phyloP scores from a whole-genome alignment of 2,329 filamentous ascomycete genomes.

The Penicillium sp. region DNA sequence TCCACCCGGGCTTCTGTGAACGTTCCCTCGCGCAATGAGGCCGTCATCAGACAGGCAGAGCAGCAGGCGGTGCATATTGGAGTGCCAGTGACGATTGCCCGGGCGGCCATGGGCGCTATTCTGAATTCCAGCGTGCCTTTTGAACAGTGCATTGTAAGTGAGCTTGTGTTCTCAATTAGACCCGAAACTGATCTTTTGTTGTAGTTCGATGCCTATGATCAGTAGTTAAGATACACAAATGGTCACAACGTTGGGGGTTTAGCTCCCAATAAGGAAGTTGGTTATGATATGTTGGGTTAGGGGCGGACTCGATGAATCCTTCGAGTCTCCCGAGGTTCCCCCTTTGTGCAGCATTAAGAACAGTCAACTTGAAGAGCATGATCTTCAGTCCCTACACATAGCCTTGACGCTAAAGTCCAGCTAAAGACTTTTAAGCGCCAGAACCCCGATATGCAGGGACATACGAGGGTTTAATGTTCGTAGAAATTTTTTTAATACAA shows the following conservation, averaged over 20 bases:
- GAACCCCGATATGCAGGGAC: no score
- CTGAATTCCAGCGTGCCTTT: constrained; percentile 11
- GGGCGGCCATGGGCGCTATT: constrained; percentile 7
- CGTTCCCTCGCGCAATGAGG: constrained; percentile 1
- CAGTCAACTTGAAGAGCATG: neutral
- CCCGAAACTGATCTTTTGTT: neutral
- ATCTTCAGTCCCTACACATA: neutral
- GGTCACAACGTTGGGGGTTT: neutral
- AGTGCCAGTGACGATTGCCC: constrained; percentile 10
- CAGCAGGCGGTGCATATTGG: constrained; percentile 1
- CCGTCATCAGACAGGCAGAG: constrained; percentile 4
- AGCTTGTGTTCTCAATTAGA: neutral
- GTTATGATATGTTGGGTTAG: neutral
- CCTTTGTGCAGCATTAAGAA: neutral
- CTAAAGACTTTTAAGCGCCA: neutral
- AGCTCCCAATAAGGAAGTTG: neutral
- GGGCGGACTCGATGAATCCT: neutral
- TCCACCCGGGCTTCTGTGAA: constrained; percentile 3
- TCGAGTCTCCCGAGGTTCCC: neutral
- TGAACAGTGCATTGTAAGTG: constrained; percentile 10
- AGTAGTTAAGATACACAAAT: neutral
- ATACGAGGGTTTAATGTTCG: neutral
- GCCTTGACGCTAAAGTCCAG: neutral
- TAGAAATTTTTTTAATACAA: neutral
- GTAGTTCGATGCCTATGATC: neutral